phyloP scores from a whole-genome alignment of 176 grass and related monocot genomes.

The Microstegium vimineum region DNA sequence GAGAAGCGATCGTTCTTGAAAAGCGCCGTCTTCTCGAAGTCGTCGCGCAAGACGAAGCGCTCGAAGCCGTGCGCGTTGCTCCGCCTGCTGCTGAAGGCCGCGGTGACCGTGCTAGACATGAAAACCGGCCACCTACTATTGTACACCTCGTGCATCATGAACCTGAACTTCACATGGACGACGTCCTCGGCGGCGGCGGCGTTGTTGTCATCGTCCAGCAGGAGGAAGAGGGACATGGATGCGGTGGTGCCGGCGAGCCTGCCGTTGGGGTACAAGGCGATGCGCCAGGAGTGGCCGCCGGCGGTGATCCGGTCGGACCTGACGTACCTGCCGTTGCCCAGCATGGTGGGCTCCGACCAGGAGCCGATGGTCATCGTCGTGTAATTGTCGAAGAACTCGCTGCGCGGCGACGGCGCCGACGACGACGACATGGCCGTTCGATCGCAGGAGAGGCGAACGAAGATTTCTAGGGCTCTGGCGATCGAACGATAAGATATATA shows the following conservation, averaged over 20 bases:
- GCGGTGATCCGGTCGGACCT: background rate
- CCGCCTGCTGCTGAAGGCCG: background rate
- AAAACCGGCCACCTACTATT: background rate
- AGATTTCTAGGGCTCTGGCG: too few species aligned
- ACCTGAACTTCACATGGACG: background rate
- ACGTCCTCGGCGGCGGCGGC: background rate
- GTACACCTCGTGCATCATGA: background rate
- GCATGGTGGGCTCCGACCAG: background rate
- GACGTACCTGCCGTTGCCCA: background rate
- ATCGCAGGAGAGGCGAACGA: too few species aligned
- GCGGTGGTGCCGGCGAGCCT: background rate
- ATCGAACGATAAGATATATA: too few species aligned
- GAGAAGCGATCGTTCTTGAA: background rate
- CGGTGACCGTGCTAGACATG: background rate
- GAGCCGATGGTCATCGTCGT: background rate
- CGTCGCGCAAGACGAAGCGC: background rate
- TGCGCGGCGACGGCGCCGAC: too few species aligned
- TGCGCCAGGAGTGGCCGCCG: background rate
- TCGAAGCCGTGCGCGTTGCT: background rate
- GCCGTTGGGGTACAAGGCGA: background rate
- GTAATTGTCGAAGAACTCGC: too few species aligned
- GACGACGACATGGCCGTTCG: too few species aligned
- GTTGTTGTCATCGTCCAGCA: background rate
- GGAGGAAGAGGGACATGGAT: background rate
- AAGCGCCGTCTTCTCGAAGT: background rate